Conservation (phyloP, 495 filamentous ascomycete species). For the Antarctomyces pellizariae region DNA sequence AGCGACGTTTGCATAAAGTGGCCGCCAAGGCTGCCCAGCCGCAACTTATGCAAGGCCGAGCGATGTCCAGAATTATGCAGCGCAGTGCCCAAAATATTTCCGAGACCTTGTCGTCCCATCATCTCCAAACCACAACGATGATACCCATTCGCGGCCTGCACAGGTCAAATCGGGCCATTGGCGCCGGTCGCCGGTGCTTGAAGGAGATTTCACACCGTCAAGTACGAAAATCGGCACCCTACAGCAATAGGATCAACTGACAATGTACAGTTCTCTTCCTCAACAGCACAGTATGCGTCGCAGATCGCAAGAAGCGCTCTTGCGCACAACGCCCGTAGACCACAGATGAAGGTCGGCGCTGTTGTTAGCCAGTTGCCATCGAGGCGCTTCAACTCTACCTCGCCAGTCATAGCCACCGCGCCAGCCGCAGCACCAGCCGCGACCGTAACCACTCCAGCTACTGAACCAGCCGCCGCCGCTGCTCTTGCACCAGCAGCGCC, state of each 20-base stretch:
- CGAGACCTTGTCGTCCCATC: slow-evolving; percentile 3
- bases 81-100: slow-evolving; percentile 12
- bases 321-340: slow-evolving; percentile 3
- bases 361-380: no score
- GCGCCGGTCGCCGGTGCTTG: slow-evolving; percentile 14
- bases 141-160: slow-evolving; percentile 27
- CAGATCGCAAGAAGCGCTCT: slow-evolving; percentile 3
- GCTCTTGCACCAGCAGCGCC: slow-evolving; percentile 5
- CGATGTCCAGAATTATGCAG: no score
- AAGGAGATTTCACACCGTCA: slow-evolving; percentile 12
- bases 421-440: slow-evolving; percentile 3
- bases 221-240: slow-evolving; percentile 8
- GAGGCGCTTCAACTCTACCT: slow-evolving; percentile 13
- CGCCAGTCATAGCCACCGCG: slow-evolving; percentile 2
- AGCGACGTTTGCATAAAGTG: no score
- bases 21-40: no score
- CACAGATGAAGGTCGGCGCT: no score
- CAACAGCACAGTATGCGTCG: slow-evolving; percentile 8
- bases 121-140: slow-evolving; percentile 15
- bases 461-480: slow-evolving; percentile 4
- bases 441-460: neutral
- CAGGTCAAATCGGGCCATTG: slow-evolving; percentile 18
- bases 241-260: slow-evolving; percentile 2
- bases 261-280: slow-evolving; percentile 8
- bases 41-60: no score